Percentiles rank a stretch among this genome's conserved stretches.
Evolutionary conservation across 1,284 basidiomycete species (phyloP).

Genomic region (Trichosporon faecale): DNA sequence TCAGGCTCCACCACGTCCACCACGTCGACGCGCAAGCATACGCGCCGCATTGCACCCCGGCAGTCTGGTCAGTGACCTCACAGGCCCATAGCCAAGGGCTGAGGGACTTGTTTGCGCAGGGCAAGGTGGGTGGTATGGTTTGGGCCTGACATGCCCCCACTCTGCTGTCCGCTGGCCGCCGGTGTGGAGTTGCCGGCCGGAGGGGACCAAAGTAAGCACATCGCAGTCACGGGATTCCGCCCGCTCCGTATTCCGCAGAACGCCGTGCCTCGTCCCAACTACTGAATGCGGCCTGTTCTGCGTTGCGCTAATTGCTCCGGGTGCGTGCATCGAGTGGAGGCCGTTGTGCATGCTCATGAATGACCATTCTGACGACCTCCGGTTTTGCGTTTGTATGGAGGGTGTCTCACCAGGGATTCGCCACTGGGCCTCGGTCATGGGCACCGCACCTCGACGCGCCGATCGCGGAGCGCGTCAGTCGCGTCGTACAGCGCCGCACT

Average conservation of each 20-base stretch:
- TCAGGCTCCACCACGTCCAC: background rate
- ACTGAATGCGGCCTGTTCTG: background rate
- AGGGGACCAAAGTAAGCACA: too few relatives aligned
- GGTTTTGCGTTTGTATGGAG: background rate
- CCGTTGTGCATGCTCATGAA: background rate
- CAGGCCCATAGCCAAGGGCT: background rate
- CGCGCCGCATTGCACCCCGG: background rate
- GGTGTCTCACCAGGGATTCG: background rate
- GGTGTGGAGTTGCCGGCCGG: too few relatives aligned
- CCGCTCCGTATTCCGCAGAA: background rate
- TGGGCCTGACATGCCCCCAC: background rate
- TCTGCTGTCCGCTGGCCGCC: background rate
- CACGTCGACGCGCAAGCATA: background rate
- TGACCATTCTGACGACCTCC: background rate
- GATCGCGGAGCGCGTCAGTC: background rate
- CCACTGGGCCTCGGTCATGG: conserved; percentile 1
- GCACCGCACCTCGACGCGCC: background rate
- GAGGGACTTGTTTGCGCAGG: background rate
- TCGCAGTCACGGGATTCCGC: background rate
- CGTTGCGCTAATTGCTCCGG: background rate
- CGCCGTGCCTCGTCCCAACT: background rate
- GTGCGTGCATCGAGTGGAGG: background rate
- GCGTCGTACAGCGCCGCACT: background rate
- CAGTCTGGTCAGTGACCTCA: background rate
- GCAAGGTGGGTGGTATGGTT: background rate